phyloP scores from a whole-genome alignment of 2,329 filamentous ascomycete species.

The Fusarium agapanthi region DNA sequence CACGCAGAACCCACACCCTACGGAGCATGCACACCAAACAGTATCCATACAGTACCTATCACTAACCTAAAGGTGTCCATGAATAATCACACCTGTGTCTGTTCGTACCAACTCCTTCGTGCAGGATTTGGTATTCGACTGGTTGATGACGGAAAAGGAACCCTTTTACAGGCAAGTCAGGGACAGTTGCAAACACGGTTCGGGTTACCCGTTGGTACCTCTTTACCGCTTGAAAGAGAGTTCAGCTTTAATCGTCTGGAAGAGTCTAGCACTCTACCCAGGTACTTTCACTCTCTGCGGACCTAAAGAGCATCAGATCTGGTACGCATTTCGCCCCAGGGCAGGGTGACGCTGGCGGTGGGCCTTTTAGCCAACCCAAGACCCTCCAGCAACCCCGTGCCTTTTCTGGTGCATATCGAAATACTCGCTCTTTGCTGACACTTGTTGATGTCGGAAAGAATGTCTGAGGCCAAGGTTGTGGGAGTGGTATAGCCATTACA shows the following conservation, averaged over 20 bases:
- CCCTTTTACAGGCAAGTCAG: slow-evolving; percentile 15
- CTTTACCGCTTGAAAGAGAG: slow-evolving; percentile 22
- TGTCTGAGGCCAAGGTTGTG: not conserved
- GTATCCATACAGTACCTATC: not conserved
- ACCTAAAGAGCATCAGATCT: slow-evolving; percentile 22
- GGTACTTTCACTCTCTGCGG: not conserved
- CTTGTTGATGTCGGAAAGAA: not conserved
- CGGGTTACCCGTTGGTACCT: slow-evolving; percentile 18
- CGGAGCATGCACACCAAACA: not conserved
- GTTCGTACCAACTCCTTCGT: not conserved
- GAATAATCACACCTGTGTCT: not conserved
- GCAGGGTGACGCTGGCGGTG: slow-evolving; percentile 34
- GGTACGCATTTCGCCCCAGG: slow-evolving; percentile 28
- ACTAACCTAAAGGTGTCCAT: not conserved
- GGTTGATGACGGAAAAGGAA: not conserved
- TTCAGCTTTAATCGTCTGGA: slow-evolving; percentile 23
- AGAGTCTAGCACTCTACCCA: slow-evolving; percentile 22
- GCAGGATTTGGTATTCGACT: not conserved
- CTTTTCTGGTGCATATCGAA: slow-evolving; percentile 15
- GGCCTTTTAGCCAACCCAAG: slow-evolving; percentile 31
- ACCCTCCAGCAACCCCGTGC: slow-evolving; percentile 37
- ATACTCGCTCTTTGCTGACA: slow-evolving; percentile 8
- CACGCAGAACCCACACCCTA: not conserved
- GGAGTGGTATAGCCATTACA: not conserved
- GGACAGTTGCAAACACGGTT: slow-evolving; percentile 20